Base-by-base conservation (phyloP, 352 stramenopile genomes). In the Pythium rishiriense region DNA sequence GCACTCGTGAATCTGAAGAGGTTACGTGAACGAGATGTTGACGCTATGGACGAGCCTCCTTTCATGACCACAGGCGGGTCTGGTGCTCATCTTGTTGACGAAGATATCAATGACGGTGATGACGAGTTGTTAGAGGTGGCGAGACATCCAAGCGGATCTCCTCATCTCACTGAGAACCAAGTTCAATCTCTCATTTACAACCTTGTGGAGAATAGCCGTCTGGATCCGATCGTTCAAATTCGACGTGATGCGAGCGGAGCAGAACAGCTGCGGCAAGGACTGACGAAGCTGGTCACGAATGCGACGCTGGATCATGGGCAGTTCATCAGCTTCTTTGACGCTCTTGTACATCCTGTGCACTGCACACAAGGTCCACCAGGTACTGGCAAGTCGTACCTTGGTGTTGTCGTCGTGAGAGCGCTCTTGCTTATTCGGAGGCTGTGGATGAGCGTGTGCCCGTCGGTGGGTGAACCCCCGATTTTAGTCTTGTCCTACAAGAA, bases 351-450 rank as follows among this genome's bases (percentile, higher is more conserved):
- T 37, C 73, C 85, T n/a, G 88, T 97, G 35, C 80, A 90, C 55
- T 91, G 93, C 28, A 93, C 90, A 6, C 91, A 97, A 70, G 91
- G 91, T 7, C 91, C 91, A 24, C 78, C 84, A 29, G 81, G 88
- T n/a, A 95, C 87, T 22, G 90, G 91, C 17, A 97, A 97, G 49
- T 97, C 86, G 9, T 97, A 97, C 56, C 75, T 97, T 46, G 89
- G 89, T 6, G 85, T 90, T 3, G 74, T 97, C 1, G 70, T 96
- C 14, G 83, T 91, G 26, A 80, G 88, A 37, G 87, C 90, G 14
- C 74, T 97, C 52, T 54, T 93, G 24, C 67, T 93, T 22, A 73
- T 96, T 7, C 76, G 88, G 8, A 74, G 83, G 11, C 58, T 89
- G 4, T 96, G 86, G 88, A 89, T 92, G 49, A 29, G 61, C 19